Base-by-base conservation (phyloP, 441 rosid species). In the Isatis lusitanica region DNA sequence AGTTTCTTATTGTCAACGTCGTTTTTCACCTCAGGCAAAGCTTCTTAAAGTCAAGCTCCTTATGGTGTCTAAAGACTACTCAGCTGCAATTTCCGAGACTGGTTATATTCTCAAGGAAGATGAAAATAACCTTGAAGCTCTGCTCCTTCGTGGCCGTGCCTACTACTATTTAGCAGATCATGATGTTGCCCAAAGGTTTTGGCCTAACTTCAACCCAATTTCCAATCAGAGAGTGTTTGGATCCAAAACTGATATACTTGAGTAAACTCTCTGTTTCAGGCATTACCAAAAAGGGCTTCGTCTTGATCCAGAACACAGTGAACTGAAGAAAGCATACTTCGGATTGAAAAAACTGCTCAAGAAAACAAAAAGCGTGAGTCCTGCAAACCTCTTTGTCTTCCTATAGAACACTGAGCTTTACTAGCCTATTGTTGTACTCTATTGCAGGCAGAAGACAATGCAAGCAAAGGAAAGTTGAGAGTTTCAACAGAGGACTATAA, bases 131-230 rank as follows among this genome's bases (percentile, higher is more conserved):
- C 84, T 93, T 17, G 99, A 93, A n/a, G 99, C 99, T 50, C 76
- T 93, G 30, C 87, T 95, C 68, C 91, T 90, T 57, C 97, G 99
- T 61, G 99, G 98, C 50, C 95, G 91, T 80, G 99, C 96, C 60
- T 95, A 93, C 79, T 95, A 95, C 76, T 95, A 93, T 87, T 83
- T 95, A 77, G 98, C 96, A 48, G 98, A 93, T 87, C 98, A 95
- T 64, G 98, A 95, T 74, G 89, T 95, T 79, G 99, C 98, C 50
- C 85, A 85, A 71, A 91, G 94, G 99, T 95, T 52, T 46, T 64
- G 72, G 82, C 62, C 31, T 53, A 50, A 43, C 7, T n/a, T 69
- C 48, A 58, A 30, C 18, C n/a, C 46, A 13, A 0, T 59, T 59
- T 71, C 18, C 13, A 10, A 7, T 66, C 52, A 26, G 42, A 17